Percentiles rank a stretch among this genome's conserved stretches.
These are phyloP conservation scores for Boletellus ananiceps DNA, from an alignment of 768 basidiomycete genomes.

Conservation along the genomic window DNA sequence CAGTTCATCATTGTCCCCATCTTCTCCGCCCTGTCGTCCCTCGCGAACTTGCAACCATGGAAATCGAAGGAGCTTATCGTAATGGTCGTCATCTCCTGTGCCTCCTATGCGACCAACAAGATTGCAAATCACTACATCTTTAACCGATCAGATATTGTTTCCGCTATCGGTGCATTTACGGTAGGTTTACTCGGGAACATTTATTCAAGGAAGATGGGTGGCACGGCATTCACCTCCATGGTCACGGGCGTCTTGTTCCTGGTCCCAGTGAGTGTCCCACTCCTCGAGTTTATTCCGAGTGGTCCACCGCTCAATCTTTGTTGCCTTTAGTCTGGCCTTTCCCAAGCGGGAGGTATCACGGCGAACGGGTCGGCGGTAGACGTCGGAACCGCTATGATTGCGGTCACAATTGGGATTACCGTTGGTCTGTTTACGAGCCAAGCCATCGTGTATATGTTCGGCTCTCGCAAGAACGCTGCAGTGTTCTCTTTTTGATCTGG, in stretches of 20 bases:
- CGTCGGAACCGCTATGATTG: constrained; percentile 82
- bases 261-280: constrained; percentile 61
- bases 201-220: constrained; percentile 77
- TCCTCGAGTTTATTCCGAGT: neutral
- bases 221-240: constrained; percentile 89
- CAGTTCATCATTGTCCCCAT: constrained; percentile 71
- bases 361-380: constrained; percentile 79
- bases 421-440: constrained; percentile 88
- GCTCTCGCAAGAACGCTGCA: constrained; percentile 76
- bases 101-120: constrained; percentile 74
- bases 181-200: constrained; percentile 75
- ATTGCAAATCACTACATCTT: constrained; percentile 82
- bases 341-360: constrained; percentile 81
- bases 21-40: constrained; percentile 67
- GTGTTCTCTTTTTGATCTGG: constrained; percentile 69
- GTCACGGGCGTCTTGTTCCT: constrained; percentile 84
- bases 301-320: constrained; percentile 1
- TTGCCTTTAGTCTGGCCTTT: constrained; percentile 63
- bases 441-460: constrained; percentile 83
- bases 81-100: constrained; percentile 83
- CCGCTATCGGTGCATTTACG: constrained; percentile 80
- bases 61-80: constrained; percentile 67
- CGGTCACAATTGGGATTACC: constrained; percentile 88
- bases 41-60: constrained; percentile 76
- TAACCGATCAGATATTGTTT: constrained; percentile 78